Evolutionary conservation across 176 grass and related monocot species (phyloP).

Genomic region (Oryza longistaminata): DNA sequence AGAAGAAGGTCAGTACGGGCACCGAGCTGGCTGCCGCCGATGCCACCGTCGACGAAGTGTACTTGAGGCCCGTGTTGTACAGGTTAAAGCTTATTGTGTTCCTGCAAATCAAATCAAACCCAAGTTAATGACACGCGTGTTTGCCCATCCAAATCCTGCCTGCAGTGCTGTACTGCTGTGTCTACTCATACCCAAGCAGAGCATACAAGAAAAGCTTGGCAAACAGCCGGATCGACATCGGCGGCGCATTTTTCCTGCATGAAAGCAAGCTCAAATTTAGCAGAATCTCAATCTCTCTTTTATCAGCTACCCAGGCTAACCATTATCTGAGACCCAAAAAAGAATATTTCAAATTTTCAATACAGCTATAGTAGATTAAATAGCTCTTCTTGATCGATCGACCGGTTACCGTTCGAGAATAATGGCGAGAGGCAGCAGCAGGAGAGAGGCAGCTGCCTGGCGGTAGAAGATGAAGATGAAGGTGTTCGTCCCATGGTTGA

Average conservation of each 20-base stretch:
- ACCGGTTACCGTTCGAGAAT: background rate
- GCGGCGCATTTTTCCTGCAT: constrained; percentile 41
- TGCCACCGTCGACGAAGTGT: constrained; percentile 48
- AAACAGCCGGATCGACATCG: constrained; percentile 22
- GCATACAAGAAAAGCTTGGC: constrained; percentile 62
- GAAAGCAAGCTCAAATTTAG: background rate
- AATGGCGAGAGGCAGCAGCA: constrained; percentile 45
- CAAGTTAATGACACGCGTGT: background rate
- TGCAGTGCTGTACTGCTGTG: background rate
- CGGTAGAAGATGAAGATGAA: constrained; percentile 66
- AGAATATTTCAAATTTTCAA: no score
- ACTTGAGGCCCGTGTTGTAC: constrained; percentile 39
- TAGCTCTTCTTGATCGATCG: background rate
- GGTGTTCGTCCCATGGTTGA: constrained; percentile 59
- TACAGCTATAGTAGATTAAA: no score
- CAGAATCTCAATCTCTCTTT: background rate
- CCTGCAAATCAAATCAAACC: background rate
- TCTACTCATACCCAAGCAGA: constrained; percentile 43
- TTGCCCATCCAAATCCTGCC: background rate
- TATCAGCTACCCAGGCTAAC: no score
- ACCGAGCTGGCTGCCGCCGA: constrained; percentile 44
- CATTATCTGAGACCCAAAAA: no score
- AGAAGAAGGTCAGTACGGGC: constrained; percentile 64
- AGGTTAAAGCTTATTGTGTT: background rate
- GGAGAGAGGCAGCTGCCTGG: constrained; percentile 32